phyloP scores from a whole-genome alignment of 2,329 filamentous ascomycete genomes.

The Trichoderma pleuroti region DNA sequence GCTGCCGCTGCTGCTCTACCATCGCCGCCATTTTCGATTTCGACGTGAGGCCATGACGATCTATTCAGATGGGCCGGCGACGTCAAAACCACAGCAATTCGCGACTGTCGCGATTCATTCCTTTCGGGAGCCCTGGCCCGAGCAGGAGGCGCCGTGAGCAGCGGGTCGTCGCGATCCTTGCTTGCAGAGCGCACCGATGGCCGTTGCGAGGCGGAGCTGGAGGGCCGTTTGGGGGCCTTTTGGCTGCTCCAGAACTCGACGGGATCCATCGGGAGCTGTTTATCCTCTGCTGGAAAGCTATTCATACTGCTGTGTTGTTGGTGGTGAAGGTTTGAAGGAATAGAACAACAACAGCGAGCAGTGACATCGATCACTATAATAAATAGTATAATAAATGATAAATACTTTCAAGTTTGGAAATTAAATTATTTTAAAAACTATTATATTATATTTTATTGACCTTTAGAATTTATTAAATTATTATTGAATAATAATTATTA shows the following conservation, averaged over 20 bases:
- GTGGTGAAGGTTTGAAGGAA: background rate
- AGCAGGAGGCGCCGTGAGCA: constrained; percentile 17
- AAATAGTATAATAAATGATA: too few relatives aligned
- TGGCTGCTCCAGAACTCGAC: constrained; percentile 13
- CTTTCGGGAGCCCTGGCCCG: background rate
- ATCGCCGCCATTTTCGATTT: constrained; percentile 3
- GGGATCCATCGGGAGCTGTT: background rate
- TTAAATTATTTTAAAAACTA: too few relatives aligned
- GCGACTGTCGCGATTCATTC: background rate
- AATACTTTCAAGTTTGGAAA: too few relatives aligned
- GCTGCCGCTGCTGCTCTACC: background rate
- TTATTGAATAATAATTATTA: too few relatives aligned
- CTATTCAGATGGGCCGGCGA: constrained; percentile 19
- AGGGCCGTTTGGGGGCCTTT: background rate
- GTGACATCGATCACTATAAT: too few relatives aligned
- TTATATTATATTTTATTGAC: too few relatives aligned
- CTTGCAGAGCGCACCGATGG: constrained; percentile 1
- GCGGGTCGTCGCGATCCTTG: constrained; percentile 25
- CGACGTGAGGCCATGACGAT: background rate
- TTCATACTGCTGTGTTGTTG: background rate
- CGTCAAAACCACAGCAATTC: constrained; percentile 25
- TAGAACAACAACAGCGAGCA: background rate
- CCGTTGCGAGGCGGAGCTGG: background rate
- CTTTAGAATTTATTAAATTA: too few relatives aligned
- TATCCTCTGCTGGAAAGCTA: background rate